phyloP scores from a whole-genome alignment of 129 eudicot genomes.

The Oenanthe sinensis region DNA sequence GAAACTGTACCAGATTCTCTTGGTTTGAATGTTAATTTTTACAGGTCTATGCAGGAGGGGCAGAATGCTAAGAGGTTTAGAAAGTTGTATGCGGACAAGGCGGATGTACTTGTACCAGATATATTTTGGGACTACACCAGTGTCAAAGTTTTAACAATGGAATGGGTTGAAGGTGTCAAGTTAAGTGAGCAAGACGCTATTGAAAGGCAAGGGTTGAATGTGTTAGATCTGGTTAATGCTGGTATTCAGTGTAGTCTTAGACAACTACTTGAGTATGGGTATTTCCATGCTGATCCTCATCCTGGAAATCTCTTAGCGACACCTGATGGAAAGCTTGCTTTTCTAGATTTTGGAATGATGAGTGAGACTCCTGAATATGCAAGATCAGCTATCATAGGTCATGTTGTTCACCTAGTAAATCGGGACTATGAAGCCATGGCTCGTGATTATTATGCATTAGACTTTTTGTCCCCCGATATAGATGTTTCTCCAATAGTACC shows the following conservation, averaged over 20 bases:
- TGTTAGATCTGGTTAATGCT: constrained; percentile 80
- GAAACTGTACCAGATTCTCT: constrained; percentile 17
- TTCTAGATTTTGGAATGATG: constrained; percentile 98
- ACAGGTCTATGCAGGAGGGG: constrained; percentile 95
- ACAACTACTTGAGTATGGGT: constrained; percentile 92
- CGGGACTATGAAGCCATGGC: constrained; percentile 99
- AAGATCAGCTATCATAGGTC: constrained; percentile 92
- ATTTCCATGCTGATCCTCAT: constrained; percentile 98
- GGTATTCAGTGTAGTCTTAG: constrained; percentile 95
- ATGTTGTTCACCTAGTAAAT: constrained; percentile 97
- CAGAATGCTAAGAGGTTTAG: constrained; percentile 92
- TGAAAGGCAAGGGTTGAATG: constrained; percentile 86
- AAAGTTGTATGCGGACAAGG: constrained; percentile 88
- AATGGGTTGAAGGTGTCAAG: constrained; percentile 95
- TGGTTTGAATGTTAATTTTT: constrained; percentile 73
- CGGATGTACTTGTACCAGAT: constrained; percentile 89
- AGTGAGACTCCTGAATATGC: constrained; percentile 97
- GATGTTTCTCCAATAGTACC: constrained; percentile 95
- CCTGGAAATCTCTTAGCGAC: constrained; percentile 95
- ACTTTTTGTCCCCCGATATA: constrained; percentile 80
- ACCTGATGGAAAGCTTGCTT: constrained; percentile 94
- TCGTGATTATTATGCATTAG: constrained; percentile 82
- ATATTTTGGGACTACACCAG: constrained; percentile 95
- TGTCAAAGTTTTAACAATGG: constrained; percentile 89
- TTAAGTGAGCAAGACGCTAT: constrained; percentile 81